Base-by-base conservation (phyloP, 2,329 filamentous ascomycete species). In the Exophiala xenobiotica region DNA sequence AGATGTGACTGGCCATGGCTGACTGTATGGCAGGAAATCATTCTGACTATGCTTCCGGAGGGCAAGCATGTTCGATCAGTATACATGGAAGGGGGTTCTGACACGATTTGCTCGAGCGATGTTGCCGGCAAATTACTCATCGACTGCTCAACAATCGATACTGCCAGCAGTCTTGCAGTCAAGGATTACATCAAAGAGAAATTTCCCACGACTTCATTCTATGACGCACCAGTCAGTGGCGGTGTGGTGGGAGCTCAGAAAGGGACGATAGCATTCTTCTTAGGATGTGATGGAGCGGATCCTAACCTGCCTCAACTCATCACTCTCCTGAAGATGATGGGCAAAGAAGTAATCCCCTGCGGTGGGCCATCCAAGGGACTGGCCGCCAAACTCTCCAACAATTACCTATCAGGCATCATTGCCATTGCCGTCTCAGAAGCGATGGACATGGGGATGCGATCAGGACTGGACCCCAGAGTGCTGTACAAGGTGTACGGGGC, bases 321-420 rank as follows among this genome's bases (percentile, higher is more conserved):
- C 4, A 52, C 62, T 9, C 62, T 83, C 1, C 65, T 81, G n/a
- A 52, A 65, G 5, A 62, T 75, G 33, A 82, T 84, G 78, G 81
- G 80, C 29, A 70, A 70, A 22, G 77, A 83, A 43, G 54, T 67
- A n/a, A 65, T 67, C 39, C 69, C 78, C 3, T 83, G 80, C 57
- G 80, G 80, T 2, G 78, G 74, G 0, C 73, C 78, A 0, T 76
- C 75, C 0, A 69, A 82, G 0, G 80, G 81, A 0, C 72, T 84
- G 2, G 75, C 78, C 0, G 79, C 80, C 0, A 84, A 83, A 64
- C 66, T 83, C 4, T 80, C 74, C 48, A 84, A 84, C 61, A 84
- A 84, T 59, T 84, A 84, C 63, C 72, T 78, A 42, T 80, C 76
- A 0, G 79, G 78, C 1, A 67, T 82, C 18, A 82, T 83, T 51